phyloP scores from a whole-genome alignment of 768 basidiomycete species.

The Rickenella mellea region DNA sequence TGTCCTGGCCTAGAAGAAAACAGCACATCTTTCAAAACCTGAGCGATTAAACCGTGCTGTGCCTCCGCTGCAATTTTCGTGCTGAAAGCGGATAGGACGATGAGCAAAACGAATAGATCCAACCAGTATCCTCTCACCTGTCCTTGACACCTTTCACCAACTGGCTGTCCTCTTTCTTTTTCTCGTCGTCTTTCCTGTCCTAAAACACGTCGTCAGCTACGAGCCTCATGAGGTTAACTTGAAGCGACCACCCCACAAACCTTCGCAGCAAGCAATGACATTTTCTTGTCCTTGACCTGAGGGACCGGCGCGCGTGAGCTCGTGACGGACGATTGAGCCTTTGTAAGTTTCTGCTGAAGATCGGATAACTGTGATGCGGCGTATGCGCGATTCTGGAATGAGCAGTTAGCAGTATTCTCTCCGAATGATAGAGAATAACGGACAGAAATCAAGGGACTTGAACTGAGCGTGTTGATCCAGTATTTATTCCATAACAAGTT shows the following conservation, averaged over 20 bases:
- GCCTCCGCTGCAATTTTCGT: constrained; percentile 85
- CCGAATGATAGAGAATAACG: constrained; percentile 12
- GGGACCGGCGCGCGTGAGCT: constrained; percentile 53
- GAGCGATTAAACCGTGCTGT: constrained; percentile 88
- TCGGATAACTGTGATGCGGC: constrained; percentile 87
- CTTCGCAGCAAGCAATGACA: constrained; percentile 35
- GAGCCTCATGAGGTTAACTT: too few species aligned
- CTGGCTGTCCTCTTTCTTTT: constrained; percentile 84
- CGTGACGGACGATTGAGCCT: constrained; percentile 50
- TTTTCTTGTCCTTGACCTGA: constrained; percentile 40
- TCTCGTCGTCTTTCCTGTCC: constrained; percentile 38
- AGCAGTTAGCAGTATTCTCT: too few species aligned
- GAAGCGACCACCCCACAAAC: constrained; percentile 4
- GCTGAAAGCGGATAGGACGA: constrained; percentile 27
- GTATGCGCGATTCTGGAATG: constrained; percentile 79
- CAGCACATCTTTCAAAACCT: constrained; percentile 87
- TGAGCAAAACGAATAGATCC: not conserved
- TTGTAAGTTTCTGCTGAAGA: constrained; percentile 80
- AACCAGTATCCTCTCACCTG: constrained; percentile 38
- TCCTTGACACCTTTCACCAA: constrained; percentile 87
- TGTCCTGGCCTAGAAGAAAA: constrained; percentile 51
- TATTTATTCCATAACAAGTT: constrained; percentile 98
- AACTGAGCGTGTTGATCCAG: constrained; percentile 95
- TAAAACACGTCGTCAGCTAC: not conserved
- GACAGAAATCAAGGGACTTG: constrained; percentile 88